Base-by-base conservation (phyloP, 2,329 filamentous ascomycete genomes). In the Xylaria hypoxylon region DNA sequence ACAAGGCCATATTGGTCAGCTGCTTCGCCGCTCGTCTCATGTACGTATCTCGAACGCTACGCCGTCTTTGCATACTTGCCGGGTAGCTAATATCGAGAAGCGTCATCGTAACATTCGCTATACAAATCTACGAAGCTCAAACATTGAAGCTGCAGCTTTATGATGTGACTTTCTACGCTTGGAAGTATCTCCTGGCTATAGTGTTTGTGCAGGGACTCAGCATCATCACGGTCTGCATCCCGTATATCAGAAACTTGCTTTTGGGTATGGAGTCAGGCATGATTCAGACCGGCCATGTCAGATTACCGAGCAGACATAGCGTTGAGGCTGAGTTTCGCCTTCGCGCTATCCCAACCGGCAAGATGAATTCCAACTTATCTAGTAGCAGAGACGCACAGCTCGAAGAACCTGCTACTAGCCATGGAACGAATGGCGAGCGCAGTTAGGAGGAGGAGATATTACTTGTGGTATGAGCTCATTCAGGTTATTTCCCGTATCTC, bases 191-290 rank as follows among this genome's bases (percentile, higher is more conserved):
- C 35, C 28, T 70, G 3, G 62, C 47, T 17, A 62, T 40, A 22
- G 62, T 68, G 33, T 51, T 70, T 55, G 68, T 70, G 31, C 65
- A 70, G 47, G 68, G 59, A 17, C 52, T 70, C 44, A 70, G 65
- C 28, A 68, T 70, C 51, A 66, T 70, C 62, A 70, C 68, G n/a
- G 65, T 64, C 56, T 70, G 68, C 52, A 70, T 70, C n/a, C 68
- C 68, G n/a, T 66, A 70, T 40, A 68, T 70, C 17, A 56, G 67
- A 40, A 69, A 62, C 50, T 42, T 69, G 48, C 64, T 69, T 55
- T 33, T 69, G 3, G 45, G 64, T 26, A 68, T 70, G 62, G 68
- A 70, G 44, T 70, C 68, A 17, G 68, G 68, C 56, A 70, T 70
- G 65, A 68, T 70, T 60, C 68, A 70, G 55, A 70, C 62, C 5